These are phyloP conservation scores for Nothophaeocryptopus gaeumannii DNA, from an alignment of 2,329 filamentous ascomycete genomes.

Conservation along the genomic window DNA sequence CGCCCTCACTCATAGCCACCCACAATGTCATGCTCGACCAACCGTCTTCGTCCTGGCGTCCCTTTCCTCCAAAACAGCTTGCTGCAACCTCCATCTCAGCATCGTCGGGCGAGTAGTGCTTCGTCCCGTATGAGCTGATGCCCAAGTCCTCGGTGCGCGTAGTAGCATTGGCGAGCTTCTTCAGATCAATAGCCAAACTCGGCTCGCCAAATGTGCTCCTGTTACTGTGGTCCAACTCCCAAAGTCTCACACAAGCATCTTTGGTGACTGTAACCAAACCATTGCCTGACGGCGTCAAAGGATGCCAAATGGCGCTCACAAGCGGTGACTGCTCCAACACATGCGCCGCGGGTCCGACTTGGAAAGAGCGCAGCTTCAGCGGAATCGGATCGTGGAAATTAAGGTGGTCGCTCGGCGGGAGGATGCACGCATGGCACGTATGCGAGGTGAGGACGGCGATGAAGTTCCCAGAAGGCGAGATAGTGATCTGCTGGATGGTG, in stretches of 20 bases:
- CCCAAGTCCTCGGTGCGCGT: constrained; percentile 79
- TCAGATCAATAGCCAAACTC: constrained; percentile 78
- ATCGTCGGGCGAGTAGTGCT: constrained; percentile 81
- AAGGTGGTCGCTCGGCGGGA: constrained; percentile 77
- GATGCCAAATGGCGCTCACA: constrained; percentile 85
- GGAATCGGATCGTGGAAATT: constrained; percentile 64
- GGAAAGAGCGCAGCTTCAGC: constrained; percentile 80
- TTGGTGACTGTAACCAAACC: constrained; percentile 85
- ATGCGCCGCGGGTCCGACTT: constrained; percentile 88
- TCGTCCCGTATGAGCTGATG: constrained; percentile 69
- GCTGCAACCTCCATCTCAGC: constrained; percentile 93
- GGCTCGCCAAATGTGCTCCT: constrained; percentile 84
- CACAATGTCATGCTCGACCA: constrained; percentile 97
- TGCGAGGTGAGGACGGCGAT: constrained; percentile 83
- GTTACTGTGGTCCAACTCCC: constrained; percentile 82
- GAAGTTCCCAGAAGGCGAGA: constrained; percentile 78
- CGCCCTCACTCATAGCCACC: constrained; percentile 91
- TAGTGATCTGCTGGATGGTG: constrained; percentile 72
- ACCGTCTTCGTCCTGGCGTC: constrained; percentile 56
- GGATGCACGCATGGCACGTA: constrained; percentile 81
- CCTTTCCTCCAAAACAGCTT: constrained; percentile 78
- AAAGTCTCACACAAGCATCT: constrained; percentile 83
- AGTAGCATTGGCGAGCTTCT: constrained; percentile 81
- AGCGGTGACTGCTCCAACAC: constrained; percentile 81
- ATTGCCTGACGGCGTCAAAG: constrained; percentile 75